Evolutionary conservation across 2,329 filamentous ascomycete genomes (phyloP).

Genomic region (Penicillium occitanis): DNA sequence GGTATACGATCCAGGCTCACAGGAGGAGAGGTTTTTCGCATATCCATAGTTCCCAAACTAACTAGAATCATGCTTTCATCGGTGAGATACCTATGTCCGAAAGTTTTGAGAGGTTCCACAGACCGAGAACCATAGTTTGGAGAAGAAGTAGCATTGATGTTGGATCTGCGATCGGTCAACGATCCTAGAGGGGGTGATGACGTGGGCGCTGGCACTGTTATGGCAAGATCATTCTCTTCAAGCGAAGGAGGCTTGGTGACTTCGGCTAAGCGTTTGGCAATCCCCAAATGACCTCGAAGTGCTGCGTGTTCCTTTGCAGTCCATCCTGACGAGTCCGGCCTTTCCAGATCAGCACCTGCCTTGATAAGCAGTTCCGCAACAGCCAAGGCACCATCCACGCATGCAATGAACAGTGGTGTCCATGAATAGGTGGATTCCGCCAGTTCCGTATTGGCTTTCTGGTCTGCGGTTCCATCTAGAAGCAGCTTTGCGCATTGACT

Average conservation of each 20-base stretch:
- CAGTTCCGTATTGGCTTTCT: slow-evolving; percentile 74
- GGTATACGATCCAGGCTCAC: slow-evolving; percentile 88
- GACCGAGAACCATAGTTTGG: slow-evolving; percentile 7
- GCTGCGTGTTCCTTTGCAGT: slow-evolving; percentile 91
- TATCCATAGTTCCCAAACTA: slow-evolving; percentile 92
- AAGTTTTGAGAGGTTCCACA: slow-evolving; percentile 81
- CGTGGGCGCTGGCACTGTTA: slow-evolving; percentile 39
- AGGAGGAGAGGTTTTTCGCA: slow-evolving; percentile 74
- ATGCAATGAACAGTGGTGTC: slow-evolving; percentile 92
- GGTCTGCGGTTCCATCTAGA: slow-evolving; percentile 65
- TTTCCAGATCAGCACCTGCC: slow-evolving; percentile 73
- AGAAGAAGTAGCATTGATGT: slow-evolving; percentile 39
- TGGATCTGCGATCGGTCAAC: slow-evolving; percentile 46
- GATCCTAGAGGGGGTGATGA: slow-evolving; percentile 40
- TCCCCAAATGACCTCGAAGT: slow-evolving; percentile 79
- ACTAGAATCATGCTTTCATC: slow-evolving; percentile 88
- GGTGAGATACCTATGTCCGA: slow-evolving; percentile 91
- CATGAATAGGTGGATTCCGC: slow-evolving; percentile 83
- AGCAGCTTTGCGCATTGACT: slow-evolving; percentile 75
- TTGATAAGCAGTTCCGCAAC: slow-evolving; percentile 76
- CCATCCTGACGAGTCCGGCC: slow-evolving; percentile 85
- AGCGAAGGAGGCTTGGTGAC: slow-evolving; percentile 50
- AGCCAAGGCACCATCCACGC: slow-evolving; percentile 77
- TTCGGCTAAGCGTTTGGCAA: slow-evolving; percentile 68
- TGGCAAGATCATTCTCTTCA: slow-evolving; percentile 34